A percentile compares a stretch with the other conserved stretches of the same genome.
Evolutionary conservation across 177 flowering plant species (phyloP).

Genomic region (Vitis hybrid): DNA sequence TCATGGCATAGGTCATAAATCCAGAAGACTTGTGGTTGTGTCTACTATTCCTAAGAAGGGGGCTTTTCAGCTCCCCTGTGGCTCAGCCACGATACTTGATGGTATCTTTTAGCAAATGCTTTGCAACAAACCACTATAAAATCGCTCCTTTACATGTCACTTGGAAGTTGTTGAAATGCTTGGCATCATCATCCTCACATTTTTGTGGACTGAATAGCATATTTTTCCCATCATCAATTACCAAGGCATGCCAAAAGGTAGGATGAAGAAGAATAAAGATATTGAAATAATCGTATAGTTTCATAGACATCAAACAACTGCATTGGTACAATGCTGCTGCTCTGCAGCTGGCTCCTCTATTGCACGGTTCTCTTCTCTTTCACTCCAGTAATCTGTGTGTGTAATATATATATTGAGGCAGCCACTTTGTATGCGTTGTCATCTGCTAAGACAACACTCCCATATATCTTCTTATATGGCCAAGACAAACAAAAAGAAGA

Average conservation of each 20-base stretch:
- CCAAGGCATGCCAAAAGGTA: neutral
- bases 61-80: too few species aligned
- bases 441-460: neutral
- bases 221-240: too few species aligned
- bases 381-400: neutral
- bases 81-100: too few species aligned
- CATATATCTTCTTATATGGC: slow-evolving; percentile 1
- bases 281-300: neutral
- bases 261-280: neutral
- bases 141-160: too few species aligned
- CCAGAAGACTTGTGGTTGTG: too few species aligned
- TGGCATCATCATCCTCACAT: too few species aligned
- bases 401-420: neutral
- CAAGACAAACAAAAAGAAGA: neutral
- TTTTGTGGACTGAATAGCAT: too few species aligned
- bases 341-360: slow-evolving; percentile 11
- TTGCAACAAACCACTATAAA: too few species aligned
- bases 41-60: too few species aligned
- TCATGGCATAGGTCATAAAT: too few species aligned
- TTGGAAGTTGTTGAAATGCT: too few species aligned
- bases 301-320: neutral
- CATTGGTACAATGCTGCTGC: slow-evolving; percentile 5
- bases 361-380: neutral
- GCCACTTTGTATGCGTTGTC: slow-evolving; percentile 4
- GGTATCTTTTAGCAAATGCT: too few species aligned